Percentiles rank a stretch among this genome's conserved stretches.
Conservation (phyloP, 2,329 filamentous ascomycete genomes). For the Fusarium oligoseptatum region DNA sequence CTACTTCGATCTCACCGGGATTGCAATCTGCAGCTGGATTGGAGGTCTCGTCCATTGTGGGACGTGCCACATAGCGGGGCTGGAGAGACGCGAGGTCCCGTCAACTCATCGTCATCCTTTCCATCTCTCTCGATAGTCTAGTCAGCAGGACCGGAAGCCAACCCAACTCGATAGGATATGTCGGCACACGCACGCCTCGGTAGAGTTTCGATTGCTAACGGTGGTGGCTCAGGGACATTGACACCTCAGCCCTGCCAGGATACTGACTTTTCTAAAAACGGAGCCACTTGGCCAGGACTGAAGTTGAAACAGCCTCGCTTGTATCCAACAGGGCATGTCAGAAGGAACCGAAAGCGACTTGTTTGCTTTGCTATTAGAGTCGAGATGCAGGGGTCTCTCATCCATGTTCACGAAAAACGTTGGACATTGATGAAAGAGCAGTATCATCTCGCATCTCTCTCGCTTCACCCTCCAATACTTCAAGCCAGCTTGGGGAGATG, state of each 20-base stretch:
- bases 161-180: neutral
- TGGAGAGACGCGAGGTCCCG: slow-evolving; percentile 8
- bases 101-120: slow-evolving; percentile 30
- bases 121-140: neutral
- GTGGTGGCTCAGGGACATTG: neutral
- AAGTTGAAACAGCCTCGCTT: neutral
- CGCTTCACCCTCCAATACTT: neutral
- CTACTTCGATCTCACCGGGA: slow-evolving; percentile 16
- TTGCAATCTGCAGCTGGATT: slow-evolving; percentile 14
- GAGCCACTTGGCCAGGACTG: neutral
- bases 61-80: slow-evolving; percentile 24
- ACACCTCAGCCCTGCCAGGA: neutral
- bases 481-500: neutral
- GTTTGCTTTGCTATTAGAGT: neutral
- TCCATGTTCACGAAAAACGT: neutral
- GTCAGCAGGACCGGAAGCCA: neutral
- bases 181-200: neutral
- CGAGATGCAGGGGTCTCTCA: neutral
- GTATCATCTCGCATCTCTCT: neutral
- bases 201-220: neutral
- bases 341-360: neutral
- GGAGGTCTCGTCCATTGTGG: slow-evolving; percentile 10
- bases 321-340: neutral
- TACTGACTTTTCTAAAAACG: neutral
- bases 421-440: neutral